Percentiles rank a stretch among this genome's conserved stretches.
Evolutionary conservation across 2,329 filamentous ascomycete species (phyloP).

Genomic region (Calonectria multiphialidica): DNA sequence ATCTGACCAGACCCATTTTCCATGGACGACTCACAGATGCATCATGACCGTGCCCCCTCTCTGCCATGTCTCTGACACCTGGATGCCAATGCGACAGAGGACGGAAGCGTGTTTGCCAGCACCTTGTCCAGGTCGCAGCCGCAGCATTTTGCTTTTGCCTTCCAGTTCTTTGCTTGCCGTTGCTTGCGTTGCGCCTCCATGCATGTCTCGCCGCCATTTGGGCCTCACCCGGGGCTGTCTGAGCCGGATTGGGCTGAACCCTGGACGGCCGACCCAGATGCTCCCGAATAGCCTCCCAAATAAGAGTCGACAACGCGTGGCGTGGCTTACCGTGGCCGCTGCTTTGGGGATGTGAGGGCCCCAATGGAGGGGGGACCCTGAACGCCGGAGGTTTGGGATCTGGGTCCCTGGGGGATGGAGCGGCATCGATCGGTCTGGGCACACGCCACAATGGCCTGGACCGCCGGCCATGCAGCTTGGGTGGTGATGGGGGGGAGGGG

Average conservation of each 20-base stretch:
- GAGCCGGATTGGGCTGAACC: not conserved
- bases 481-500: not conserved
- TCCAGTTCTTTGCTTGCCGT: not conserved
- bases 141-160: not conserved
- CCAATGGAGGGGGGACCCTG: conserved; percentile 12
- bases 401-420: conserved; percentile 9
- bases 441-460: conserved; percentile 36
- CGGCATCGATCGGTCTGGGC: conserved; percentile 38
- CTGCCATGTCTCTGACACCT: not conserved
- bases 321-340: conserved; percentile 25
- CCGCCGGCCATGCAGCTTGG: conserved; percentile 25
- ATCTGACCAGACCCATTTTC: not conserved
- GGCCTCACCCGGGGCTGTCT: not conserved
- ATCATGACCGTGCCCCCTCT: not conserved
- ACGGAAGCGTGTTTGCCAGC: not conserved
- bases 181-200: not conserved
- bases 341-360: conserved; percentile 2
- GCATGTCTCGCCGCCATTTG: conserved; percentile 9
- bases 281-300: conserved; percentile 14
- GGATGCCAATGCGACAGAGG: not conserved
- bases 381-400: conserved; percentile 25
- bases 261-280: not conserved
- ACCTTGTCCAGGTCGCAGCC: too few species aligned
- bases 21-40: not conserved
- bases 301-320: conserved; percentile 21